phyloP scores from a whole-genome alignment of 1,284 basidiomycete genomes.

The Coniferiporia weirii region DNA sequence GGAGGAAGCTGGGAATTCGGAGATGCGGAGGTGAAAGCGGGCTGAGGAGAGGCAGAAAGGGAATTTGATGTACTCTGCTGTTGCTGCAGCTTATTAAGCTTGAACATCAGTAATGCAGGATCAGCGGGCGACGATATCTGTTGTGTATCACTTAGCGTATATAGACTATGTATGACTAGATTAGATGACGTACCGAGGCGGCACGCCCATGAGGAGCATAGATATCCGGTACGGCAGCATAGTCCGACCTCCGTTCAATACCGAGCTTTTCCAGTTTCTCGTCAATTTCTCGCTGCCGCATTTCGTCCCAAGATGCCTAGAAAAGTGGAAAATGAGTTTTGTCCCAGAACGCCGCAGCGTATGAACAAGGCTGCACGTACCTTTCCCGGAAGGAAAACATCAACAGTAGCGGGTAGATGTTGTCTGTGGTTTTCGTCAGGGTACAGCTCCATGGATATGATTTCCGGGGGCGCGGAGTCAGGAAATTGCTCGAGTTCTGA shows the following conservation, averaged over 20 bases:
- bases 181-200: slow-evolving; percentile 57
- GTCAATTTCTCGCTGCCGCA: slow-evolving; percentile 67
- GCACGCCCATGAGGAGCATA: slow-evolving; percentile 71
- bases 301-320: slow-evolving; percentile 65
- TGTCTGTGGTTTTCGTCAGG: slow-evolving; percentile 56
- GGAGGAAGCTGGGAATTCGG: slow-evolving; percentile 40
- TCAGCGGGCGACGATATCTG: slow-evolving; percentile 84
- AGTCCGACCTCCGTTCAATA: slow-evolving; percentile 57
- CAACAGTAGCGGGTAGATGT: slow-evolving; percentile 56
- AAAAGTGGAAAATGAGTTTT: slow-evolving; percentile 1
- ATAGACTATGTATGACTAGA: neutral
- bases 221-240: slow-evolving; percentile 40
- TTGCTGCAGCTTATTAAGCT: slow-evolving; percentile 75
- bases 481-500: slow-evolving; percentile 36
- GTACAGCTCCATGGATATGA: slow-evolving; percentile 47
- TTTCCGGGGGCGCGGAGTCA: slow-evolving; percentile 39
- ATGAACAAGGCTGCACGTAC: slow-evolving; percentile 34
- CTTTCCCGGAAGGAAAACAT: slow-evolving; percentile 79
- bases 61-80: slow-evolving; percentile 59
- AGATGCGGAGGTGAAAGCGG: slow-evolving; percentile 48
- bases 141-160: neutral
- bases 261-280: slow-evolving; percentile 74
- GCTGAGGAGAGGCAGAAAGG: slow-evolving; percentile 58
- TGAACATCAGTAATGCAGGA: slow-evolving; percentile 71
- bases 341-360: no score